Percentiles rank a stretch among this genome's conserved stretches.
Evolutionary conservation across 1,284 basidiomycete species (phyloP).

Genomic region (Pisolithus thermaeus): DNA sequence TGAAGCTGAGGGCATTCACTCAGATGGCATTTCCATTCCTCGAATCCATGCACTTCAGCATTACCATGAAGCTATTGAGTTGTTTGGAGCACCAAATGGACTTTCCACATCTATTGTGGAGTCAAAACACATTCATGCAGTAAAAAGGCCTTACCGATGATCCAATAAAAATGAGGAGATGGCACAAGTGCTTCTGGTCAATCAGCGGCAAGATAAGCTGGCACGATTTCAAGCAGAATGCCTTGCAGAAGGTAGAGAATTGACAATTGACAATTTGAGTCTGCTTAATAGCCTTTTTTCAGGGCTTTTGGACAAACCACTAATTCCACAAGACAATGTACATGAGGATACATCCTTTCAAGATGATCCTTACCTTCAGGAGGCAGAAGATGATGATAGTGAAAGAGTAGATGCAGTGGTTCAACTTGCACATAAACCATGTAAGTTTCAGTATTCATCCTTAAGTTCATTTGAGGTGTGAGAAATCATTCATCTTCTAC

Average conservation of each 20-base stretch:
- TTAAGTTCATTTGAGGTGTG: no score
- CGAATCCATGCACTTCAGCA: constrained; percentile 2
- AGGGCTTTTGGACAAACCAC: neutral
- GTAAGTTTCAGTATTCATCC: neutral
- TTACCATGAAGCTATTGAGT: neutral
- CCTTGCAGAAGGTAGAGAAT: neutral
- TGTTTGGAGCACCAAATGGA: constrained; percentile 1
- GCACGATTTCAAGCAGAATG: neutral
- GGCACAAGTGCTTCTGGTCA: neutral
- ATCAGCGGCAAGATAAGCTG: neutral
- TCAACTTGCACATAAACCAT: neutral
- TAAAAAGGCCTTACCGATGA: neutral
- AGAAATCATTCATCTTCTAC: neutral
- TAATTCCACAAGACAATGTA: neutral
- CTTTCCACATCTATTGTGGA: constrained; percentile 1
- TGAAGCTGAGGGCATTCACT: constrained; percentile 5
- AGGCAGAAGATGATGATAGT: neutral
- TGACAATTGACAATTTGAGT: neutral
- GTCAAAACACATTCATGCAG: neutral
- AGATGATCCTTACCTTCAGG: neutral
- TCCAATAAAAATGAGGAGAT: neutral
- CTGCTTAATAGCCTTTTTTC: neutral
- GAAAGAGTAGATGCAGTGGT: neutral
- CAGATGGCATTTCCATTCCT: constrained; percentile 6
- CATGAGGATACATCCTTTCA: neutral